These are phyloP conservation scores for Gyromitra esculenta DNA, from an alignment of 2,329 filamentous ascomycete species.

Conservation along the genomic window DNA sequence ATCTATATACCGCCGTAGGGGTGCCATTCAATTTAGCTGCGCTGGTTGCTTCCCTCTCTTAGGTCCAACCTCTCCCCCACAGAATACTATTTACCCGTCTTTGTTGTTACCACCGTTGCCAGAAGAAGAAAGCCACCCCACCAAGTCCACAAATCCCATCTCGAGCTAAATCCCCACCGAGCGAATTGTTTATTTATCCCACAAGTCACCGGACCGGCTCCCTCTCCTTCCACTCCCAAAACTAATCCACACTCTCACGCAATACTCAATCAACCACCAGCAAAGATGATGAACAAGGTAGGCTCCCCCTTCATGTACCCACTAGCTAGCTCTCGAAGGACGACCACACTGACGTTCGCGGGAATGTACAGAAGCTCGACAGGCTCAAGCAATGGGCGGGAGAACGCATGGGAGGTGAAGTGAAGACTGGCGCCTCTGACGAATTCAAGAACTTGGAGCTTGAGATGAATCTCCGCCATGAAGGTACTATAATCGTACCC, in stretches of 20 bases:
- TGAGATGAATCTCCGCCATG: slow-evolving; percentile 88
- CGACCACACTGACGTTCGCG: slow-evolving; percentile 14
- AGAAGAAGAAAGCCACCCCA: slow-evolving; percentile 14
- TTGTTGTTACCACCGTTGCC: slow-evolving; percentile 45
- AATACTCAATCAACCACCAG: slow-evolving; percentile 38
- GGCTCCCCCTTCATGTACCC: neutral
- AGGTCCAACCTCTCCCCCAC: neutral
- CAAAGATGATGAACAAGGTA: slow-evolving; percentile 54
- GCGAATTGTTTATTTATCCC: slow-evolving; percentile 39
- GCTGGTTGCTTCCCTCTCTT: slow-evolving; percentile 31
- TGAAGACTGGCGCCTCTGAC: slow-evolving; percentile 85
- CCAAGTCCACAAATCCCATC: neutral
- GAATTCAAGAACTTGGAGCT: slow-evolving; percentile 89
- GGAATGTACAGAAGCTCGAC: slow-evolving; percentile 76
- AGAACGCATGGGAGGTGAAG: slow-evolving; percentile 92
- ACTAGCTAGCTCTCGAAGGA: neutral
- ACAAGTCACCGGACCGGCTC: slow-evolving; percentile 17
- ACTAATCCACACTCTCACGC: slow-evolving; percentile 6
- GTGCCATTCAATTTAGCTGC: slow-evolving; percentile 41
- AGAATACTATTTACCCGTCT: slow-evolving; percentile 34
- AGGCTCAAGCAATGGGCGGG: slow-evolving; percentile 98
- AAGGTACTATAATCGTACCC: slow-evolving; percentile 69
- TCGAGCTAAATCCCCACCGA: slow-evolving; percentile 20
- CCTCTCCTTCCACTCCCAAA: neutral
- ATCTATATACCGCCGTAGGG: slow-evolving; percentile 29